These are phyloP conservation scores for Wickerhamiella australiensis DNA, from an alignment of 805 yeast genomes.

Conservation along the genomic window DNA sequence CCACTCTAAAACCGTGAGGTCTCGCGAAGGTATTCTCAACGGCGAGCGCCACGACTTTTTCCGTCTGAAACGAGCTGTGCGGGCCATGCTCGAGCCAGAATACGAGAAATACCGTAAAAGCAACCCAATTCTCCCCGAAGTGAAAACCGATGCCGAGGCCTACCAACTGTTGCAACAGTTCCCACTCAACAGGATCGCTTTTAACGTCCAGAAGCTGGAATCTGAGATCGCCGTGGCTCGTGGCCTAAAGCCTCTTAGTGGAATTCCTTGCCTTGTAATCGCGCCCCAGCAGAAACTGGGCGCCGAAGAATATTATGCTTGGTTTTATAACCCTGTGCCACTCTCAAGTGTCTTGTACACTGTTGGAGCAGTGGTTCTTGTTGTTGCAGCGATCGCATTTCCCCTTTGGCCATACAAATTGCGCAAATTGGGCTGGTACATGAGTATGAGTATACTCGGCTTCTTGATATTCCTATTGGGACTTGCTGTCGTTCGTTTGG, in stretches of 20 bases:
- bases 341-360: slow-evolving; percentile 52
- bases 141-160: slow-evolving; percentile 43
- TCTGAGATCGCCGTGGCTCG: slow-evolving; percentile 46
- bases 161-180: slow-evolving; percentile 50
- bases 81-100: slow-evolving; percentile 66
- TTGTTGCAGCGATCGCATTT: slow-evolving; percentile 57
- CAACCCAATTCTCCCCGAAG: slow-evolving; percentile 38
- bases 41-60: slow-evolving; percentile 69
- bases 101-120: slow-evolving; percentile 40
- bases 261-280: slow-evolving; percentile 34
- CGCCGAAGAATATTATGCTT: slow-evolving; percentile 52
- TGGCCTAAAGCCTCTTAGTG: slow-evolving; percentile 59
- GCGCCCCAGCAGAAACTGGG: slow-evolving; percentile 31
- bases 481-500: slow-evolving; percentile 65
- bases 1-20: slow-evolving; percentile 54
- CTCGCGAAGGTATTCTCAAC: slow-evolving; percentile 67
- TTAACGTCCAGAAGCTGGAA: slow-evolving; percentile 65
- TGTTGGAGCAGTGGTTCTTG: slow-evolving; percentile 50
- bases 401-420: slow-evolving; percentile 91
- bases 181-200: slow-evolving; percentile 59
- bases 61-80: slow-evolving; percentile 62
- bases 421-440: slow-evolving; percentile 84
- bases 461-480: slow-evolving; percentile 63
- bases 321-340: slow-evolving; percentile 69
- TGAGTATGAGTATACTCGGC: slow-evolving; percentile 65